Evolutionary conservation across 2,329 filamentous ascomycete species (phyloP).

Genomic region (Fusarium vanettenii): DNA sequence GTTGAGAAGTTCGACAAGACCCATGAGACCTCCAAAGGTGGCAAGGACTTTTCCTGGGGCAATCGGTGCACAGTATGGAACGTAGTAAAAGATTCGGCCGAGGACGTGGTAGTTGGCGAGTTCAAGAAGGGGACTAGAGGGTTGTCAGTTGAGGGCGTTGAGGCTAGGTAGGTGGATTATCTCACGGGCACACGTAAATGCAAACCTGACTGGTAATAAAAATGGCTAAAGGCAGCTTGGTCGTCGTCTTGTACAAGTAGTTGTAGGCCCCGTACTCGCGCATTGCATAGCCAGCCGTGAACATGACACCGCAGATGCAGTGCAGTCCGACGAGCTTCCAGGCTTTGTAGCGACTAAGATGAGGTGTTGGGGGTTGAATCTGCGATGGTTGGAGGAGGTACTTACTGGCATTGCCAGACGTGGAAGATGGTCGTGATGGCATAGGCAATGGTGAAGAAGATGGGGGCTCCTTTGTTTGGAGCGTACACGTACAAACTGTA

Average conservation of each 20-base stretch:
- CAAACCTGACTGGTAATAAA: conserved; percentile 58
- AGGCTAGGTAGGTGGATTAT: not conserved
- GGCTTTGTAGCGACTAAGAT: conserved; percentile 60
- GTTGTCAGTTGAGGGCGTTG: not conserved
- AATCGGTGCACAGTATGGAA: conserved; percentile 69
- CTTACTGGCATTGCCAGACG: conserved; percentile 62
- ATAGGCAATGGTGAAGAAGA: conserved; percentile 63
- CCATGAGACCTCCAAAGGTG: conserved; percentile 60
- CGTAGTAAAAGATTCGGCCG: conserved; percentile 70
- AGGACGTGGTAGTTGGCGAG: conserved; percentile 74
- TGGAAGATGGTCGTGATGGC: conserved; percentile 59
- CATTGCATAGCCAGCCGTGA: conserved; percentile 64
- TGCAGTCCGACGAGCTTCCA: conserved; percentile 64
- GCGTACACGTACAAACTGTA: conserved; percentile 55
- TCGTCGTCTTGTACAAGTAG: conserved; percentile 50
- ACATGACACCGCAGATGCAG: conserved; percentile 61
- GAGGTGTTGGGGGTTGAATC: not conserved
- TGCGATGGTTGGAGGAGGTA: not conserved
- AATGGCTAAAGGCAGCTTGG: conserved; percentile 41
- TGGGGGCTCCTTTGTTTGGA: conserved; percentile 65
- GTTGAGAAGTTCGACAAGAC: conserved; percentile 60
- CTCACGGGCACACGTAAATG: conserved; percentile 53
- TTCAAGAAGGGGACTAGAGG: conserved; percentile 66
- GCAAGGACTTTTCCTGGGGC: conserved; percentile 57
- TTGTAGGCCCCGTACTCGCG: conserved; percentile 64